Conservation (phyloP, 192 early-diverging fungal species). For the Dimargaris cristalligena region DNA sequence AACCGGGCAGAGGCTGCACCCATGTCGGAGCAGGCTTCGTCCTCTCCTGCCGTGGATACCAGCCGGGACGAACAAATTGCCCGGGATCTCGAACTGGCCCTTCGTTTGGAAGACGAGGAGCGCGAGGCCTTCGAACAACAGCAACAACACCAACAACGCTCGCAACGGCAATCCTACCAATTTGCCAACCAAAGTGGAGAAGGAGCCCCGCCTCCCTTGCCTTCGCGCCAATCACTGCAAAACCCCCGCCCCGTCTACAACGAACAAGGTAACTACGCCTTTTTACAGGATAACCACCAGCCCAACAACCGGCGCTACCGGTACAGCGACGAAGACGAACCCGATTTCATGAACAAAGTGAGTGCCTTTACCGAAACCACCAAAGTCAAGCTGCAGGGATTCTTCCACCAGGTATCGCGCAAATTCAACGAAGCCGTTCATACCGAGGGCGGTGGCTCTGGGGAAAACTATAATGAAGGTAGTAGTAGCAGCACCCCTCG, state of each 20-base stretch:
- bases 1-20: no score
- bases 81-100: slow-evolving; percentile 7
- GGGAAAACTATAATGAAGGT: not conserved
- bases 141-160: not conserved
- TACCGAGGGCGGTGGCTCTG: not conserved
- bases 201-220: not conserved
- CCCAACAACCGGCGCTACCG: not conserved
- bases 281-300: no score
- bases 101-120: slow-evolving; percentile 3
- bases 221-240: not conserved
- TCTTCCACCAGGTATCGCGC: not conserved
- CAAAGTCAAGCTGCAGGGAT: slow-evolving; percentile 2
- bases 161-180: no score
- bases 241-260: not conserved
- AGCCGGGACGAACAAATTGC: slow-evolving; percentile 11
- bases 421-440: slow-evolving; percentile 5
- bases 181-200: no score
- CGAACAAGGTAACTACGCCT: not conserved
- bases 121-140: not conserved
- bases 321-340: not conserved
- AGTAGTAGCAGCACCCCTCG: no score
- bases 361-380: not conserved
- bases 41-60: no score
- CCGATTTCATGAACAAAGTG: slow-evolving; percentile 3
- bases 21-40: no score